A percentile compares a stretch with the other conserved stretches of the same genome.
Conservation (phyloP, 2,329 filamentous ascomycete species). For the Pestalotiopsis sp. region DNA sequence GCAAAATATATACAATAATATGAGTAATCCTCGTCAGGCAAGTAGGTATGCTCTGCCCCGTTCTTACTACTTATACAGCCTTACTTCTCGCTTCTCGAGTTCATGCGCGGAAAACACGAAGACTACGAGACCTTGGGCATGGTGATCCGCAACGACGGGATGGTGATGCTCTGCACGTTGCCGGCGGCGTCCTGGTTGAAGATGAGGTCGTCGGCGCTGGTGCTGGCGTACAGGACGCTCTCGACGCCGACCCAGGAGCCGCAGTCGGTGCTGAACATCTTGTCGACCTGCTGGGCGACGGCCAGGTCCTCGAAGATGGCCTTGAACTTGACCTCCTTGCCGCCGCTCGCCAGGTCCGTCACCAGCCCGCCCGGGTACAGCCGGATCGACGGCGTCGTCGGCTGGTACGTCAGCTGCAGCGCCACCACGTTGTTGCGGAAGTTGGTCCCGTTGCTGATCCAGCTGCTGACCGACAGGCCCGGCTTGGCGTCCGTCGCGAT, state of each 20-base stretch:
- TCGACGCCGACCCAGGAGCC: conserved; percentile 31
- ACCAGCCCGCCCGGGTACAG: conserved; percentile 35
- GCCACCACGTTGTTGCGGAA: conserved; percentile 27
- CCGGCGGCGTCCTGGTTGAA: conserved; percentile 28
- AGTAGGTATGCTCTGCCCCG: background rate
- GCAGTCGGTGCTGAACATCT: conserved; percentile 39
- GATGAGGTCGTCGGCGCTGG: conserved; percentile 29
- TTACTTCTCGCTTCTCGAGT: background rate
- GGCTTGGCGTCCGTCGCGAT: conserved; percentile 32
- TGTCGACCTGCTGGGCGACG: conserved; percentile 20
- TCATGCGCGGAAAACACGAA: no score
- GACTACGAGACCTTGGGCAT: conserved; percentile 23
- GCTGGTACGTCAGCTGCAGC: conserved; percentile 27
- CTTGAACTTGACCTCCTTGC: conserved; percentile 33
- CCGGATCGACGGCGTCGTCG: conserved; percentile 30
- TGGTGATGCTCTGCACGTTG: conserved; percentile 26
- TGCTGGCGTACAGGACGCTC: conserved; percentile 30
- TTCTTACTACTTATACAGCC: background rate
- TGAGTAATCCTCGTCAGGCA: background rate
- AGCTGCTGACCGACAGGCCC: conserved; percentile 31
- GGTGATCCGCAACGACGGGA: conserved; percentile 29
- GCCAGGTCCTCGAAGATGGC: conserved; percentile 35
- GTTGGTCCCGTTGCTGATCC: conserved; percentile 36
- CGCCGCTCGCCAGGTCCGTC: conserved; percentile 21
- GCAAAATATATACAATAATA: background rate